phyloP scores from a whole-genome alignment of 345 rosid genomes.

The Eucalyptus shirleyi region DNA sequence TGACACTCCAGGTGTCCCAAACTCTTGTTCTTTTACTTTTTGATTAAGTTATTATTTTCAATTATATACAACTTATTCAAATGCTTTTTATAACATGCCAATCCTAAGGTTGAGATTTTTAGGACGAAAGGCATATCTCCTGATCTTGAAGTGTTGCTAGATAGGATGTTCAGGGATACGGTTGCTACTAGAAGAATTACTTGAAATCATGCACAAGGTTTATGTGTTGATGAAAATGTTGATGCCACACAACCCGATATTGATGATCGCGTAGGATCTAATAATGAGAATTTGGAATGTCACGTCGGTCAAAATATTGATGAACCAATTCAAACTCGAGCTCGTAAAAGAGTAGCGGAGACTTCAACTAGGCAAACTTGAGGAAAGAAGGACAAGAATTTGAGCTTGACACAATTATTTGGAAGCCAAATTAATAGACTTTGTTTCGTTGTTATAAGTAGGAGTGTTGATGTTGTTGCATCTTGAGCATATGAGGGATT shows the following conservation, averaged over 20 bases:
- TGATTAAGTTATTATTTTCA: too few relatives aligned
- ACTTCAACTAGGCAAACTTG: accelerated
- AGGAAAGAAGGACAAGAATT: neutral
- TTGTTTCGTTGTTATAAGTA: too few relatives aligned
- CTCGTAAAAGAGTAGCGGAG: too few relatives aligned
- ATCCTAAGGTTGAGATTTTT: too few relatives aligned
- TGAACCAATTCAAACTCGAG: neutral
- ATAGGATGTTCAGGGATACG: too few relatives aligned
- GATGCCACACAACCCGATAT: neutral
- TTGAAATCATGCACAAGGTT: neutral
- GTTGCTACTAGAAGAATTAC: accelerated
- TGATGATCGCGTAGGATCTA: neutral
- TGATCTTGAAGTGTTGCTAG: too few relatives aligned
- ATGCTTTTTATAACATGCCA: too few relatives aligned
- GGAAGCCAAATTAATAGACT: neutral
- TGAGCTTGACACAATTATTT: accelerated
- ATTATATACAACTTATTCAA: too few relatives aligned
- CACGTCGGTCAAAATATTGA: accelerated
- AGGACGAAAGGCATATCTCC: accelerated
- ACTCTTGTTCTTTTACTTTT: too few relatives aligned
- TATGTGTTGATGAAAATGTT: neutral
- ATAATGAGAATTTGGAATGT: neutral
- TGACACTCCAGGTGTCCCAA: too few relatives aligned
- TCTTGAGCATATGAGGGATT: too few relatives aligned
- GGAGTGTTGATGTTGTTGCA: accelerated